phyloP scores from a whole-genome alignment of 108 stramenopile species.

The Pseudonitzschia multistriata region DNA sequence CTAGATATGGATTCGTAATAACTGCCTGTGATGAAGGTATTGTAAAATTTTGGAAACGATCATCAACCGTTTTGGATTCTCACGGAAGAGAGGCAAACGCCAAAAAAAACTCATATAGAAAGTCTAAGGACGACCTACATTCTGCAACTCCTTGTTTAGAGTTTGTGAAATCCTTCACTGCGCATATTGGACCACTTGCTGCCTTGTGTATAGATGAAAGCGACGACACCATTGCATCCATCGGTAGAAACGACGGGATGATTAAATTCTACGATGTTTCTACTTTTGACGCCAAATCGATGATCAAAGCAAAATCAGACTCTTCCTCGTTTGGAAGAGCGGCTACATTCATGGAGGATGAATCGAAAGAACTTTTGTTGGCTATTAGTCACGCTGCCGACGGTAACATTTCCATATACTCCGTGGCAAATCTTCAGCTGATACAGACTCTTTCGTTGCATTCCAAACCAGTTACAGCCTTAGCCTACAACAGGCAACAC shows the following conservation, averaged over 20 bases:
- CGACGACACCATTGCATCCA: slow-evolving; percentile 81
- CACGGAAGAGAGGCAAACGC: slow-evolving; percentile 3
- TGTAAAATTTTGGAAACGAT: slow-evolving; percentile 99
- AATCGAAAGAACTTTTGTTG: slow-evolving; percentile 35
- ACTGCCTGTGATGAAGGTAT: slow-evolving; percentile 90
- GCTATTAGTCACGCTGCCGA: slow-evolving; percentile 25
- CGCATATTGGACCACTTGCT: slow-evolving; percentile 80
- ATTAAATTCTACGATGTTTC: slow-evolving; percentile 97
- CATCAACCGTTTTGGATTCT: slow-evolving; percentile 27
- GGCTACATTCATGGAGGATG: slow-evolving; percentile 45
- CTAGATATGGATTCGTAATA: slow-evolving; percentile 86
- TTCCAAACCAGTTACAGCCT: slow-evolving; percentile 70
- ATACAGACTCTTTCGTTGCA: slow-evolving; percentile 71
- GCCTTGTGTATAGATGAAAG: slow-evolving; percentile 52
- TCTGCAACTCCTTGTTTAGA: slow-evolving; percentile 68
- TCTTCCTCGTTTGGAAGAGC: slow-evolving; percentile 30
- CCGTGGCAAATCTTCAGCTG: slow-evolving; percentile 45
- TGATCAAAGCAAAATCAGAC: slow-evolving; percentile 31
- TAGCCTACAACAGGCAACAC: slow-evolving; percentile 62
- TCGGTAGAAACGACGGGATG: slow-evolving; percentile 75
- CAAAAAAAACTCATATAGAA: not conserved
- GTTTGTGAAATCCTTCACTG: slow-evolving; percentile 96
- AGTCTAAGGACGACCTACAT: slow-evolving; percentile 14
- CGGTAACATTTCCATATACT: slow-evolving; percentile 52
- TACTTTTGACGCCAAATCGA: slow-evolving; percentile 67